Base-by-base conservation (phyloP, 257 asterid species). In the Solanum pennellii region DNA sequence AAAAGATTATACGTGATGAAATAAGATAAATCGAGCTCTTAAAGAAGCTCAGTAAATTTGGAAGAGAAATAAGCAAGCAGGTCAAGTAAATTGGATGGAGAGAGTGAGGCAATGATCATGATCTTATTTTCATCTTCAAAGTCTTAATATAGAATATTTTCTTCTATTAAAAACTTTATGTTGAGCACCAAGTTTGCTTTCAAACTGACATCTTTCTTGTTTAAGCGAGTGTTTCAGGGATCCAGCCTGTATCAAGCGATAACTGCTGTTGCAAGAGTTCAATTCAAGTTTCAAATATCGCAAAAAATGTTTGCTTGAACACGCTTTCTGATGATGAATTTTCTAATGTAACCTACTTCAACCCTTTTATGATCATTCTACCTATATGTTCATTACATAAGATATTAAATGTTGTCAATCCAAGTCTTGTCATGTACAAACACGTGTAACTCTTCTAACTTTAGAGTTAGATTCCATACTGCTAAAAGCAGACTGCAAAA, bases 301-400 rank as follows among this genome's bases (percentile, higher is more conserved):
- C 91, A 80, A 47, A 82, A 69, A 94, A 93, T 89, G 73, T 91
- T 72, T n/a, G 86, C 87, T 82, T 87, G 39, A 86, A 71, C 86
- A 37, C 83, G 91, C 91, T 94, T 85, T 89, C 94, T 42, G 93
- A 93, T 88, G 89, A 33, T 68, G 74, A 68, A 2, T 27, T 68
- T 68, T 68, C 74, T 68, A 68, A 12, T 14, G 73, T 66, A 66
- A 27, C 21, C 74, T 68, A 14, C 74, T 27, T 68, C 74, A 74
- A 37, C 52, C 14, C 16, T 74, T 39, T 20, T 23, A 37, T 74
- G 80, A 35, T 77, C 84, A 77, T 44, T 44, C 84, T 25, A 44
- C 39, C 23, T 25, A 44, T 77, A 42, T 37, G 16, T 23, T 74
- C 83, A 76, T 76, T 44, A 76, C 35, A 76, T 76, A 77, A 77